Conservation (phyloP, 73 alveolate genomes). For the Paramecium pentaurelia region DNA sequence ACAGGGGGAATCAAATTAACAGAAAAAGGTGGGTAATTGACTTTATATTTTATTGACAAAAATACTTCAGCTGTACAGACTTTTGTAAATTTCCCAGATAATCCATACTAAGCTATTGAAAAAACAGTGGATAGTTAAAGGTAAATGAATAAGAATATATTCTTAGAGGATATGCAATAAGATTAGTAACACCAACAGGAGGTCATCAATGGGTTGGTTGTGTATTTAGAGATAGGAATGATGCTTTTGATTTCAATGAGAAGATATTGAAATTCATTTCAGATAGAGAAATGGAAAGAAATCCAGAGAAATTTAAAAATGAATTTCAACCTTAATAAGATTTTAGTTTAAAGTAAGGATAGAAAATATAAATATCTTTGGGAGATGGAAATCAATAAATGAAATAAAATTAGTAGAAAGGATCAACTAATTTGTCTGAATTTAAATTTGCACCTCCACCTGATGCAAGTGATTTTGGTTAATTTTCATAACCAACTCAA, state of each 20-base stretch:
- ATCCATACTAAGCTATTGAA: background rate
- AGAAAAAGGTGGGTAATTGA: slow-evolving; percentile 22
- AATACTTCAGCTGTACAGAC: slow-evolving; percentile 10
- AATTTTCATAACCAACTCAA: background rate
- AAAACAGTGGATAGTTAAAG: slow-evolving; percentile 11
- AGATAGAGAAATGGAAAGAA: slow-evolving; percentile 22
- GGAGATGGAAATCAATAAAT: background rate
- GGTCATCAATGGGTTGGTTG: slow-evolving; percentile 35
- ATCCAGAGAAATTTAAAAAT: slow-evolving; percentile 5
- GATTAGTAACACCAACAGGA: slow-evolving; percentile 26
- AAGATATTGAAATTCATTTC: background rate
- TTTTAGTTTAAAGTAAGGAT: background rate
- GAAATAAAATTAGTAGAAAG: background rate
- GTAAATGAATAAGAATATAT: background rate
- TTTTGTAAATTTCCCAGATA: background rate
- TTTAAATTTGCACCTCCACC: slow-evolving; percentile 34
- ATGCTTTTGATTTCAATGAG: slow-evolving; percentile 33
- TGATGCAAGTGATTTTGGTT: slow-evolving; percentile 4
- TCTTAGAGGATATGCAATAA: slow-evolving; percentile 35
- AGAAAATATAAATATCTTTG: background rate
- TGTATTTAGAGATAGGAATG: slow-evolving; percentile 50
- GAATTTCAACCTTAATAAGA: background rate
- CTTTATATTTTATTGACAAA: background rate
- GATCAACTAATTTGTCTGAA: background rate
- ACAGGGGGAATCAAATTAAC: slow-evolving; percentile 35